Base-by-base conservation (phyloP, 108 stramenopile species). In the Asterionellopsis glacialis region DNA sequence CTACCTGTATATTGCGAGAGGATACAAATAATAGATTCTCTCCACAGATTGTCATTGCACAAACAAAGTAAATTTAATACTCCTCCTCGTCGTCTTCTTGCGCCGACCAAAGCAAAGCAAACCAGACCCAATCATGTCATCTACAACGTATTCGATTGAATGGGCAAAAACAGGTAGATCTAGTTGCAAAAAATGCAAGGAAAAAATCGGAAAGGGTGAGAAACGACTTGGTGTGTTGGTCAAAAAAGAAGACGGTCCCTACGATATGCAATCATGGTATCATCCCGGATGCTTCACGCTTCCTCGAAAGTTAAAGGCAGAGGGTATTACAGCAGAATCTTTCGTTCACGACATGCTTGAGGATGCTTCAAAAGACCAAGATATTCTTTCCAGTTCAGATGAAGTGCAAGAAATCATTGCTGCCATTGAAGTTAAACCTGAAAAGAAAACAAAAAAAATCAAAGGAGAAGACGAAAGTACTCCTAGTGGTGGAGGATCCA, bases 111-210 rank as follows among this genome's bases (percentile, higher is more conserved):
- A n/a, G n/a, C n/a, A n/a, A n/a, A n/a, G n/a, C n/a, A n/a, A n/a
- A n/a, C n/a, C n/a, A n/a, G n/a, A n/a, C n/a, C n/a, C n/a, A 33
- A 33, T 7, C 33, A 43, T 24, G 33, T 33, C 33, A 5, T 33
- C 63, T 19, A 55, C 71, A 45, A 66, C 63, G 43, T 81, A 67
- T 44, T 61, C 53, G 26, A 56, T 81, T 19, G 65, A 88, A 63
- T n/a, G 56, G 23, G 81, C 89, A 64, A 84, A 84, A 55, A 68
- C 72, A 12, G 81, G 68, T 49, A 76, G 85, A 1, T 44, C 76
- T 57, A 81, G 72, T 40, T 91, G 89, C 70, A 83, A 83, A 41
- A 78, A 70, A 22, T 91, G 84, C 78, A 91, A 87, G 65, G 84
- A 83, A 65, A 57, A 43, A 22, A 91, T 91, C 45, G 62, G 41